Evolutionary conservation across 805 yeast genomes (phyloP), one percentile per base, ranked within the genome.

Genomic region (Saturnispora dispora): DNA sequence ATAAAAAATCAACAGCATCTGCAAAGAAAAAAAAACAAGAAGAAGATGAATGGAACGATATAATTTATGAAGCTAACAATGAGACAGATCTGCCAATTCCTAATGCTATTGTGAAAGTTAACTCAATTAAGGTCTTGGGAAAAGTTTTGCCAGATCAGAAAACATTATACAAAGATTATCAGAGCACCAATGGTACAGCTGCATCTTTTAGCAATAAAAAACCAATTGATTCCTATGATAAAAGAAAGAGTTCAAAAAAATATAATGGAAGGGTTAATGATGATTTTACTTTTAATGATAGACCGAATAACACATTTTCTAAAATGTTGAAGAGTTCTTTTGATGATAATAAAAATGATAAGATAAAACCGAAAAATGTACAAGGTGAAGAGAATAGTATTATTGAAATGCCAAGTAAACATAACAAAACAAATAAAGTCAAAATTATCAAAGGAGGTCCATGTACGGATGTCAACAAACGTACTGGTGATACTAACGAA

Each of bases 1-100:
- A 45, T n/a, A 35, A 40, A 15, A 53, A 49, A 27, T 2, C 15
- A 3, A 46, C 51, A 15, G 37, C 22, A 5, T 39, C 50, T 2
- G 52, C 53, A 27, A 55, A 48, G 45, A 50, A 48, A 25, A 37
- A 27, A 22, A 13, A 15, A 1, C 33, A 45, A 9, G 41, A 22
- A 18, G 32, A 40, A 23, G 41, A 39, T 11, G 54, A 55, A 33
- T 49, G 28, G 25, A 15, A 45, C 10, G 47, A 41, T 45, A 45
- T 51, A 8, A 11, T 27, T 22, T 13, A 15, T 18, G 52, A 48
- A 30, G 48, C 53, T 18, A 41, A 44, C 2, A 33, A 47, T 18
- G 32, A 44, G 11, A 28, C 41, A 18, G 52, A 39, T n/a, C 37
- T 39, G 11, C 48, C 46, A 6, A 28, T 17, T 10, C 13, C 46